Percentiles rank a stretch among this genome's conserved stretches.
phyloP scores from a whole-genome alignment of 768 basidiomycete species.

The Tricholoma bakamatsutake region DNA sequence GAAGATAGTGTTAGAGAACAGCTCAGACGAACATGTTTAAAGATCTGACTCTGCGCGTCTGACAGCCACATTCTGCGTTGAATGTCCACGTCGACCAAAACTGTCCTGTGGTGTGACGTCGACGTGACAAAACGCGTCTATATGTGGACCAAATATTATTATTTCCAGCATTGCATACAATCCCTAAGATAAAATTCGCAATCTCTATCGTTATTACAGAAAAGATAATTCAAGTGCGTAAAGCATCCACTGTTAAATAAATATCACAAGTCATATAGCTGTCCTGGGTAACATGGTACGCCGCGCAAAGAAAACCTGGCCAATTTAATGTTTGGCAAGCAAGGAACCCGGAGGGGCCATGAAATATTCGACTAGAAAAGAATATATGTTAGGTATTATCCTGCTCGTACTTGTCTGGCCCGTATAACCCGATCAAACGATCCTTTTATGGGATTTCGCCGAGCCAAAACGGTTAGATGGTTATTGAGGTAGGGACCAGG shows the following conservation, averaged over 20 bases:
- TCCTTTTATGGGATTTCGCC: constrained; percentile 63
- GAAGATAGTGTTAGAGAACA: constrained; percentile 3
- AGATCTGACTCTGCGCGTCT: constrained; percentile 54
- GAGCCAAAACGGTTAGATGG: constrained; percentile 62
- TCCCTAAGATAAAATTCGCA: background rate
- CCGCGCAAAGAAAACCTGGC: background rate
- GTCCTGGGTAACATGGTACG: background rate
- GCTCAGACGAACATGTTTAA: background rate
- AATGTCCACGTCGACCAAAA: background rate
- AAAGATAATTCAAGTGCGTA: background rate
- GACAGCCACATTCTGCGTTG: constrained; percentile 52
- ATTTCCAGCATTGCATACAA: too few relatives aligned
- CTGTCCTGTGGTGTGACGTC: constrained; percentile 6
- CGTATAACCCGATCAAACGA: constrained; percentile 61
- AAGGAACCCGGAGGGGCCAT: background rate
- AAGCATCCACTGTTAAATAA: background rate
- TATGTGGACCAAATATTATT: background rate
- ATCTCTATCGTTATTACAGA: background rate
- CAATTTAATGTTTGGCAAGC: background rate
- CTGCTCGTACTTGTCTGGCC: constrained; percentile 40
- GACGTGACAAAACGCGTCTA: constrained; percentile 14
- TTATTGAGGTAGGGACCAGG: constrained; percentile 67
- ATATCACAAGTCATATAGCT: background rate
- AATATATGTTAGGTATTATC: constrained; percentile 7
- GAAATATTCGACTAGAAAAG: background rate